phyloP scores from a whole-genome alignment of 306 rosid genomes.

The Prunus davidiana region DNA sequence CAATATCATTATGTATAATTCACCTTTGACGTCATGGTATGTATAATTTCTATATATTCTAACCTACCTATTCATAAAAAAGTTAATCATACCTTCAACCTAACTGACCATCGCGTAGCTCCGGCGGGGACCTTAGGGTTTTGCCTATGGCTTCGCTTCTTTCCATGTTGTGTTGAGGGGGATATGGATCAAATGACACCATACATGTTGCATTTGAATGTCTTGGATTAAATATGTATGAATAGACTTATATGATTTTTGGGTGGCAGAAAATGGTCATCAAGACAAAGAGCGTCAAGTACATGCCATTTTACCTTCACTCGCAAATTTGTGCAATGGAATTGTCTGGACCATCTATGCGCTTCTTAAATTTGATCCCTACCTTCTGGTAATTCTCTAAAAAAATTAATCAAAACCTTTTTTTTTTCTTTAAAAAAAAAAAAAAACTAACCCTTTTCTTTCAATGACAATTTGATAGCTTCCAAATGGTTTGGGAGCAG shows the following conservation, averaged over 20 bases:
- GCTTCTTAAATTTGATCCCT: conserved; percentile 45
- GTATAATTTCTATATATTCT: not conserved
- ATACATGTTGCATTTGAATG: not conserved
- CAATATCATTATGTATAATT: conserved; percentile 53
- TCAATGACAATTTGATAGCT: conserved; percentile 24
- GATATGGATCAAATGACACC: no score
- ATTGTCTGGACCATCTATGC: conserved; percentile 54
- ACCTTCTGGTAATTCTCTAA: conserved; percentile 29
- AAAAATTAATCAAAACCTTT: not conserved
- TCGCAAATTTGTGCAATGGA: conserved; percentile 58
- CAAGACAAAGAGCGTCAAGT: conserved; percentile 53
- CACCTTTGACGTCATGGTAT: conserved; percentile 77
- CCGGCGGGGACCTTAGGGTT: no score
- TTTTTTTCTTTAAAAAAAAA: no score
- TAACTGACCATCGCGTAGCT: no score
- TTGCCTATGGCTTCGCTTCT: no score
- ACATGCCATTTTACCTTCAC: conserved; percentile 65
- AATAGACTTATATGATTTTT: not conserved
- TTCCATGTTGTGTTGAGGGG: no score
- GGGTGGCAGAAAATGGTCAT: conserved; percentile 49
- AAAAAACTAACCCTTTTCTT: not conserved
- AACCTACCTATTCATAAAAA: not conserved
- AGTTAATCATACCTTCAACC: no score
- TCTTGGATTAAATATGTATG: not conserved
- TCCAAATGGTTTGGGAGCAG: conserved; percentile 45